Base-by-base conservation (phyloP, 2,329 filamentous ascomycete genomes). In the Penicillium sclerotiorum region DNA sequence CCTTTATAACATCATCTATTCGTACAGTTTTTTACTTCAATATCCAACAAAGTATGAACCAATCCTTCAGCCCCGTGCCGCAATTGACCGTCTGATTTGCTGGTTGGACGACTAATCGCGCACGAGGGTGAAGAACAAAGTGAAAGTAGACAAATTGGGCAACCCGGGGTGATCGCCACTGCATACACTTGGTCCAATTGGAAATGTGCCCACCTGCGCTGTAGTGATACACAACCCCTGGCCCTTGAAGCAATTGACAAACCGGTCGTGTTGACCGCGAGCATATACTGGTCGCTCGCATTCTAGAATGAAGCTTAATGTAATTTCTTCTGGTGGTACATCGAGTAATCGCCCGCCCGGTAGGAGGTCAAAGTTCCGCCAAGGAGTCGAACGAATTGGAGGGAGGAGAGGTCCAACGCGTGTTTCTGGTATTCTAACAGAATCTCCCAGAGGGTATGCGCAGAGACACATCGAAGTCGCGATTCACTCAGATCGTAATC, bases 401-500 rank as follows among this genome's bases (percentile, higher is more conserved):
- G 27, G 6, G 49, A 39, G 6, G 60, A 55, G 5, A 62, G 50
- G 38, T 61, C 62, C 11, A 55, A 47, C 4, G 65, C 58, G 45
- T 61, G 61, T 7, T 61, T 57, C 20, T 71, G 58, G 49, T 73
- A 76, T 45, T 72, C 69, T 11, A 70, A 15, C 6, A 64, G 56
- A 21, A 75, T 56, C 27, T 71, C 70, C 64, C 69, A 65, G 13
- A 74, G 23, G 3, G 67, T 64, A 2, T 52, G 47, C 3, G 57
- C 36, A 1, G 70, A 63, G 1, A 76, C 46, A 8, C 47, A 47
- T 2, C 70, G 67, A 1, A 68, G 27, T 15, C 66, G 64, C 12
- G 68, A 50, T 9, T 61, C 58, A 7, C 56, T 62, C 3, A 73
- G 43, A 47, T 73, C 64, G 43, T 67, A 68, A 25, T 73, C 61